Evolutionary conservation across 257 asterid species (phyloP), one percentile per base, ranked within the genome.

Genomic region (Solanum tacnaense): DNA sequence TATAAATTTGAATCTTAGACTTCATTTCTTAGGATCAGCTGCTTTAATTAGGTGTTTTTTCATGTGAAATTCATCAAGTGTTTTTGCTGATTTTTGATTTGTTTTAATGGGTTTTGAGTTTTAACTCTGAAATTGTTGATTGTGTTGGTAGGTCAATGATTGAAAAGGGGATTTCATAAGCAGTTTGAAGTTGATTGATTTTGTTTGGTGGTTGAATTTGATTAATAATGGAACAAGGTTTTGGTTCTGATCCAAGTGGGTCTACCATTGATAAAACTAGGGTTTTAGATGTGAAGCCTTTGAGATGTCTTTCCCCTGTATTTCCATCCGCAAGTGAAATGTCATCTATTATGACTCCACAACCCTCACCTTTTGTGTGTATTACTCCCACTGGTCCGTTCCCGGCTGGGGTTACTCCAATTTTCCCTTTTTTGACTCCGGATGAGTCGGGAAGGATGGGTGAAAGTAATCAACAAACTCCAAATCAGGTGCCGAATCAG

Each of bases 371-470:
- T 39, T 97, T 97, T 85, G 94, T 93, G 21, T 96, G 99, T 87
- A 94, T 96, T 73, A 92, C 99, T 25, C 99, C 99, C 7, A 49
- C 92, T 6, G 99, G 99, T 52, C 99, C 99, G 16, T 97, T 96
- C 75, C 99, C 98, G 8, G 85, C 93, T 15, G 99, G 98, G 13
- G 92, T 96, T 85, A 94, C 95, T 58, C 99, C 99, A 32, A 90
- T 97, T 92, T 97, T 91, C 92, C 99, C 99, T 1, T 95, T 96
- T 70, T 83, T 92, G 9, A 89, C 86, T 52, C 39, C 74, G 1
- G 58, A 74, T 74, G 88, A 32, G 18, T 49, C 84, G 5, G 84
- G 71, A 13, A 71, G 88, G 32, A n/a, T 10, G 13, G 85, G 67
- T 15, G 85, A 82, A 20, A 82, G 67, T 81, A 46, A 11, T 81